Evolutionary conservation across 1,139 yeast genomes (phyloP), one percentile per base, ranked within the genome.

Genomic region (Taphrina flavorubra): DNA sequence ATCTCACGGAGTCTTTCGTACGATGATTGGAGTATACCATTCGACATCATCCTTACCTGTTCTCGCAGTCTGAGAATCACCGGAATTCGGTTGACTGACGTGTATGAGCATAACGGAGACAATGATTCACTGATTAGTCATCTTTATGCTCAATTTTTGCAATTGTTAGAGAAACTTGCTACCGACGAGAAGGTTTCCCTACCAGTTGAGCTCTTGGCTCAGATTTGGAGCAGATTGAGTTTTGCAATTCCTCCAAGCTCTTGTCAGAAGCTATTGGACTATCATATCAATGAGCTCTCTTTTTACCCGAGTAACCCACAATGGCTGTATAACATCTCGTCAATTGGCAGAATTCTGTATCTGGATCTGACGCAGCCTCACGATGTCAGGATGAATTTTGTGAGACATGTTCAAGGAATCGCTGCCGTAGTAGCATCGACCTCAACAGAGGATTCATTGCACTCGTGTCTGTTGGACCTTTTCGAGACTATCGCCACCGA

Each of bases 281-380:
- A 80, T 73, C 87, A 85, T 74, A 77, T 78, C 0, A 80, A 39
- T 7, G 72, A 73, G 68, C 82, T 82, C 65, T 74, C 82, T 36
- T 87, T 92, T 73, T 80, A 86, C 0, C 83, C 86, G 7, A 75
- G 86, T n/a, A 78, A 82, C 57, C 81, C 84, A 0, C 77, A 81
- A 20, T 87, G 92, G 90, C 77, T 78, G 59, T 80, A 79, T 1
- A 84, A 85, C 73, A 79, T 85, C 60, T 76, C 77, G 31, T 78
- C 77, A n/a, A 71, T 87, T 2, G 76, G 87, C 34, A 79, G 80
- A 34, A 78, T 79, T 34, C 87, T 86, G 73, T 86, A 81, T 74
- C 77, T 76, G 53, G 78, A 77, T 34, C 72, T 72, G 6, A 71
- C 73, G 3, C 75, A 78, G 72, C 75, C 78, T 1, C 69, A 79